Conservation (phyloP, 805 yeast species). For the Saccharomycopsis microspora region DNA sequence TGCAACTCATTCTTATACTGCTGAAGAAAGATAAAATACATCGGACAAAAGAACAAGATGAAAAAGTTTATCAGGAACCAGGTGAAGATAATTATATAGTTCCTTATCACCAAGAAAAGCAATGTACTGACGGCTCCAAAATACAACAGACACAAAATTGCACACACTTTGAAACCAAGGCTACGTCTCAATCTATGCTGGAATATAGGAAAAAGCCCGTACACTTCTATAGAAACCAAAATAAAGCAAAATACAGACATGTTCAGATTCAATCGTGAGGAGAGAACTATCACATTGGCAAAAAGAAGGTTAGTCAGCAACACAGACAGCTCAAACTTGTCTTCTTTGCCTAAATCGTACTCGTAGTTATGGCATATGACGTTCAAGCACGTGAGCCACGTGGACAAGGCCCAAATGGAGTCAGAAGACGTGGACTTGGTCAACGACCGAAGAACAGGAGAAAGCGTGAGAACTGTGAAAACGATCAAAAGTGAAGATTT, state of each 20-base stretch:
- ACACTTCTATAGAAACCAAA: conserved; percentile 56
- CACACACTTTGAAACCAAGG: conserved; percentile 21
- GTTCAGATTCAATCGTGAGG: conserved; percentile 73
- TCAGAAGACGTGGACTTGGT: conserved; percentile 86
- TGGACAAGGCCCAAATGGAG: conserved; percentile 87
- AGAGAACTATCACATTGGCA: conserved; percentile 78
- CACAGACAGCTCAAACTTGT: conserved; percentile 25
- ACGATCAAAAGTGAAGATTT: conserved; percentile 63
- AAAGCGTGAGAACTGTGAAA: conserved; percentile 60
- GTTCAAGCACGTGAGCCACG: conserved; percentile 65
- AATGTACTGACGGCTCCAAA: conserved; percentile 19
- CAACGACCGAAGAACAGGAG: conserved; percentile 83
- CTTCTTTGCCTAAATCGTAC: conserved; percentile 27
- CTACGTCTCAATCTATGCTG: conserved; percentile 27
- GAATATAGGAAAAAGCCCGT: conserved; percentile 63
- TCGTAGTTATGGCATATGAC: conserved; percentile 60
- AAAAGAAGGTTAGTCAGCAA: conserved; percentile 74
- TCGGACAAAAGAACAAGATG: conserved; percentile 51
- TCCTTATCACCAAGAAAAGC: conserved; percentile 25
- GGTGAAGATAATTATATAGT: conserved; percentile 25
- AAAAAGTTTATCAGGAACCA: conserved; percentile 41
- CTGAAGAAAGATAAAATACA: conserved; percentile 60
- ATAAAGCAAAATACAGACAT: conserved; percentile 76
- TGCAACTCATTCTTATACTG: conserved; percentile 75
- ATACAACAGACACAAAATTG: conserved; percentile 17